Evolutionary conservation across 768 basidiomycete genomes (phyloP).

Genomic region (Pisolithus tinctorius): DNA sequence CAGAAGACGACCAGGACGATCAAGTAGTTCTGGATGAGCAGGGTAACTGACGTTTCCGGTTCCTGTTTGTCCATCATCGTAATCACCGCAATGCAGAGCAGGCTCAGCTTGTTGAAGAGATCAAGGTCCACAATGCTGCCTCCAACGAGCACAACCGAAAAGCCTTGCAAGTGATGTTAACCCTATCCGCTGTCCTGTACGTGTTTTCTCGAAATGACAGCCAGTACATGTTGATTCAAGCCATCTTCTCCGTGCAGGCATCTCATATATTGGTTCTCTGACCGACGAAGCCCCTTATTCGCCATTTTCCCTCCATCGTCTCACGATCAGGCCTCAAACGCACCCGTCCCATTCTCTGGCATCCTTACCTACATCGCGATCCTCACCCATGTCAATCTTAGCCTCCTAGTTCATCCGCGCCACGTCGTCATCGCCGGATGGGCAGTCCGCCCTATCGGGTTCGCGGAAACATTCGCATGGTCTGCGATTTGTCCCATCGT

Average conservation of each 20-base stretch:
- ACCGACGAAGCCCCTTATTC: slow-evolving; percentile 43
- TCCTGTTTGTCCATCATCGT: background rate
- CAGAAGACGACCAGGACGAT: slow-evolving; percentile 26
- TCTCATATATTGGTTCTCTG: slow-evolving; percentile 38
- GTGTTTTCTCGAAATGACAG: slow-evolving; percentile 10
- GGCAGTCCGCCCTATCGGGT: slow-evolving; percentile 26
- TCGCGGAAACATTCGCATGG: slow-evolving; percentile 27
- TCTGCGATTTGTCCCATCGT: slow-evolving; percentile 45
- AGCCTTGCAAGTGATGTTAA: slow-evolving; percentile 36
- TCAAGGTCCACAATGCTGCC: slow-evolving; percentile 38
- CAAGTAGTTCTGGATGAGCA: slow-evolving; percentile 44
- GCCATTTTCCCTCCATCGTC: slow-evolving; percentile 32
- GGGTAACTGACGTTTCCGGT: slow-evolving; percentile 27
- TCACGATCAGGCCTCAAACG: slow-evolving; percentile 5
- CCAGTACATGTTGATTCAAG: slow-evolving; percentile 6
- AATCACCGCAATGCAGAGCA: slow-evolving; percentile 42
- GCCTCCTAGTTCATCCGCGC: slow-evolving; percentile 35
- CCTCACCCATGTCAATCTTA: slow-evolving; percentile 44
- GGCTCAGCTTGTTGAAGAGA: slow-evolving; percentile 44
- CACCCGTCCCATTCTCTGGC: slow-evolving; percentile 39
- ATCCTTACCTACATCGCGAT: slow-evolving; percentile 43
- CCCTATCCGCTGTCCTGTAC: slow-evolving; percentile 42
- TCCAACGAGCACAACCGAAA: slow-evolving; percentile 37
- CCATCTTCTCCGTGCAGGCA: slow-evolving; percentile 30
- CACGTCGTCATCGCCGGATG: slow-evolving; percentile 21